A percentile compares a stretch with the other conserved stretches of the same genome.
Evolutionary conservation across 2,329 filamentous ascomycete genomes (phyloP).

Genomic region (Neonectria ditissima): DNA sequence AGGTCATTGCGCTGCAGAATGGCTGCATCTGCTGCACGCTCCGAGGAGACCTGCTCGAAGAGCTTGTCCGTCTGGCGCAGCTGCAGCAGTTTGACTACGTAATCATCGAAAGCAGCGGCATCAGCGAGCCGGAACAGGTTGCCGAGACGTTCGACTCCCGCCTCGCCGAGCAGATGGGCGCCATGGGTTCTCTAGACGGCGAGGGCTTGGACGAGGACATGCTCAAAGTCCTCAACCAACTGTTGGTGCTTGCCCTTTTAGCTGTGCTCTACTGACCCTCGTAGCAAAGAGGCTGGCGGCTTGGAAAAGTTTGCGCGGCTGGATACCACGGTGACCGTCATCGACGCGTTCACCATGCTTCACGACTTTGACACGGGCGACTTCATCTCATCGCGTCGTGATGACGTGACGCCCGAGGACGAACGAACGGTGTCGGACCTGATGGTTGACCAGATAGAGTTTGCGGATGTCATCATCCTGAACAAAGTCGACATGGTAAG

Average conservation of each 20-base stretch:
- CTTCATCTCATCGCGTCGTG: slow-evolving; percentile 71
- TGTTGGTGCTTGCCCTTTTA: slow-evolving; percentile 42
- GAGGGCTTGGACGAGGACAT: slow-evolving; percentile 51
- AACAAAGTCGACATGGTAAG: slow-evolving; percentile 76
- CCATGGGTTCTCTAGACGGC: slow-evolving; percentile 47
- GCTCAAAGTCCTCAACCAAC: slow-evolving; percentile 50
- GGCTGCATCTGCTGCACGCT: slow-evolving; percentile 83
- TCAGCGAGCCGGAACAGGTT: slow-evolving; percentile 79
- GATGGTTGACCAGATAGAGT: slow-evolving; percentile 83
- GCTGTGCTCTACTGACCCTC: slow-evolving; percentile 4
- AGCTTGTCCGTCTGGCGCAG: slow-evolving; percentile 73
- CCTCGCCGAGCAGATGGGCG: slow-evolving; percentile 61
- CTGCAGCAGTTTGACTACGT: slow-evolving; percentile 76
- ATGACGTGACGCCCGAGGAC: slow-evolving; percentile 74
- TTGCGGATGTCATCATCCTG: slow-evolving; percentile 77
- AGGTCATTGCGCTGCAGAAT: slow-evolving; percentile 76
- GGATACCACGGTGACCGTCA: slow-evolving; percentile 78
- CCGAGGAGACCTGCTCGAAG: slow-evolving; percentile 76
- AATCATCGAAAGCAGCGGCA: slow-evolving; percentile 77
- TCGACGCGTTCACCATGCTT: slow-evolving; percentile 79
- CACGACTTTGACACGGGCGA: slow-evolving; percentile 79
- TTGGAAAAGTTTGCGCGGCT: slow-evolving; percentile 74
- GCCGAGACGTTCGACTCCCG: slow-evolving; percentile 77
- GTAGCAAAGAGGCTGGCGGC: slow-evolving; percentile 67
- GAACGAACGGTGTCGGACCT: slow-evolving; percentile 80